phyloP scores from a whole-genome alignment of 2,329 filamentous ascomycete species.

The Arthrobotrys entomopaga region DNA sequence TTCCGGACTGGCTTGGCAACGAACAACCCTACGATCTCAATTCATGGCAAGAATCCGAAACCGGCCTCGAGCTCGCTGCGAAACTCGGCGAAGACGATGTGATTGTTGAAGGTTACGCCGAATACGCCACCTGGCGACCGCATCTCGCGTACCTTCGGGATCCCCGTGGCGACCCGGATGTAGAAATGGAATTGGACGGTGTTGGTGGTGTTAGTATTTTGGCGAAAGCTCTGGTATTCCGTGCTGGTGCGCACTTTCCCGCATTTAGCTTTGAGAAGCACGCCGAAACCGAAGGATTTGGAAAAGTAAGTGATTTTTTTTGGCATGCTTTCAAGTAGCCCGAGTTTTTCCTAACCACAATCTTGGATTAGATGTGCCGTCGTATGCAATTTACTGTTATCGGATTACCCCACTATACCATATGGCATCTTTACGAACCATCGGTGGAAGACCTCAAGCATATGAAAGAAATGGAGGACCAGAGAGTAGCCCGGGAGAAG shows the following conservation, averaged over 20 bases:
- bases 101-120: slow-evolving; percentile 97
- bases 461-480: slow-evolving; percentile 96
- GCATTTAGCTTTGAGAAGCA: slow-evolving; percentile 99
- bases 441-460: slow-evolving; percentile 95
- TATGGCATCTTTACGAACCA: slow-evolving; percentile 99
- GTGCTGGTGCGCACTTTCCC: slow-evolving; percentile 94
- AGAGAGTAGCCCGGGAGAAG: slow-evolving; percentile 79
- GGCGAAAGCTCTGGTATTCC: slow-evolving; percentile 94
- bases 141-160: slow-evolving; percentile 96
- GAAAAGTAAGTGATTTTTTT: slow-evolving; percentile 76
- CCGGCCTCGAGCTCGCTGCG: slow-evolving; percentile 89
- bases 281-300: slow-evolving; percentile 97
- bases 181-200: slow-evolving; percentile 99
- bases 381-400: slow-evolving; percentile 96
- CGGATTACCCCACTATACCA: slow-evolving; percentile 94
- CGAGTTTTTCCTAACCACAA: slow-evolving; percentile 32
- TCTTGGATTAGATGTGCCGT: slow-evolving; percentile 95
- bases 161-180: slow-evolving; percentile 95
- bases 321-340: neutral
- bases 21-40: slow-evolving; percentile 99
- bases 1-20: slow-evolving; percentile 97
- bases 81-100: slow-evolving; percentile 97
- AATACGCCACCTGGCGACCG: slow-evolving; percentile 97
- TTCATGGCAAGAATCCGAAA: slow-evolving; percentile 99
- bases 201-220: slow-evolving; percentile 97